phyloP scores from a whole-genome alignment of 371 early-diverging fungal species.

The Globomyces sp. region DNA sequence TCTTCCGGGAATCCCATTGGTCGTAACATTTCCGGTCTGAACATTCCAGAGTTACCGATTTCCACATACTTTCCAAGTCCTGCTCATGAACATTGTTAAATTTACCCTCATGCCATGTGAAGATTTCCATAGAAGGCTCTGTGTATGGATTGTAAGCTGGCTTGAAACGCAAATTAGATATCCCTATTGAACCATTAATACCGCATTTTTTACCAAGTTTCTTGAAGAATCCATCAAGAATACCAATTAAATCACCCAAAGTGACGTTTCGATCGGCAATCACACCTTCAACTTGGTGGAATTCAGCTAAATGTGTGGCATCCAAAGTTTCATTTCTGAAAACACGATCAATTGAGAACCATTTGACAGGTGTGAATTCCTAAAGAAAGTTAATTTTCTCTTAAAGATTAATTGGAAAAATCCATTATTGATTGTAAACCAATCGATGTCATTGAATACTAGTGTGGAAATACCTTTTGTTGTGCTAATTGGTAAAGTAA shows the following conservation, averaged over 20 bases:
- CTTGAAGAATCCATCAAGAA: constrained; percentile 95
- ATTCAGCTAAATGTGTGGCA: constrained; percentile 99
- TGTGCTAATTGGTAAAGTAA: constrained; percentile 94
- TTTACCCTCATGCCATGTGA: constrained; percentile 91
- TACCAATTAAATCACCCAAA: constrained; percentile 96
- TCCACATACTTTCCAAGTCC: constrained; percentile 98
- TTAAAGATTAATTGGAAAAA: constrained; percentile 12
- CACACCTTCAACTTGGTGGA: constrained; percentile 99
- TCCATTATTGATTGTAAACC: background rate
- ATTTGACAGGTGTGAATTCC: constrained; percentile 92
- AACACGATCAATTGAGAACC: constrained; percentile 99
- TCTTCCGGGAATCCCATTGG: constrained; percentile 97
- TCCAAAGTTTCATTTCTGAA: constrained; percentile 99
- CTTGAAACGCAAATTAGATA: constrained; percentile 93
- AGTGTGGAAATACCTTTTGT: constrained; percentile 53
- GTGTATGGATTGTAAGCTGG: constrained; percentile 99
- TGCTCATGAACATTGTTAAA: background rate
- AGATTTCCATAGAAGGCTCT: constrained; percentile 99
- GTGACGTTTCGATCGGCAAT: constrained; percentile 96
- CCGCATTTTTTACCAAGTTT: constrained; percentile 77
- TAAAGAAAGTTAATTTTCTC: no score
- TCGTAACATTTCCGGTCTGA: constrained; percentile 99
- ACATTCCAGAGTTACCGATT: constrained; percentile 99
- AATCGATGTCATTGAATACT: constrained; percentile 14
- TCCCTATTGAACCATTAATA: constrained; percentile 43